Evolutionary conservation across 1,284 basidiomycete species (phyloP).

Genomic region (Meripilus lineatus): DNA sequence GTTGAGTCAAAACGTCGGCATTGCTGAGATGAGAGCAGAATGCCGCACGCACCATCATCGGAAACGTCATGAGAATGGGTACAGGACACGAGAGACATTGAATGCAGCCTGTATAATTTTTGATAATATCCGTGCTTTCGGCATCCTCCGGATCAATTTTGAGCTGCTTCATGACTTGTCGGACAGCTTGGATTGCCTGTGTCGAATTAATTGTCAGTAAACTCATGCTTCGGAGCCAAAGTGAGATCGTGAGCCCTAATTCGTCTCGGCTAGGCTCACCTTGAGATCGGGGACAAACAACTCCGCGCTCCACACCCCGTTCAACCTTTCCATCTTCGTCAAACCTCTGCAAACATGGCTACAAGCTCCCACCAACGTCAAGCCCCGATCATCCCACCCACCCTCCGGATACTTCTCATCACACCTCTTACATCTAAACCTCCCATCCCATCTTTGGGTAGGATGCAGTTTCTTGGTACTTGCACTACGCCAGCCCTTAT

Average conservation of each 20-base stretch:
- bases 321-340: constrained; percentile 24
- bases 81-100: constrained; percentile 49
- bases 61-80: constrained; percentile 44
- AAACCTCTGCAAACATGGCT: constrained; percentile 44
- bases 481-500: constrained; percentile 42
- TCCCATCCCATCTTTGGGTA: constrained; percentile 49
- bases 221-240: too few species aligned
- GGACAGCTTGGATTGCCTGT: constrained; percentile 41
- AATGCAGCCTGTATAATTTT: constrained; percentile 30
- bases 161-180: constrained; percentile 30
- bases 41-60: constrained; percentile 38
- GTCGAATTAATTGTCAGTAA: background rate
- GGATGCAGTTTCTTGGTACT: constrained; percentile 47
- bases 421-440: constrained; percentile 46
- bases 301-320: constrained; percentile 40
- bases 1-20: too few species aligned
- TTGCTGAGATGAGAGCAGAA: constrained; percentile 5
- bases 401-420: background rate
- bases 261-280: too few species aligned
- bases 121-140: constrained; percentile 20
- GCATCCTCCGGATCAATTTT: constrained; percentile 29
- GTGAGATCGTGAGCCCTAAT: too few species aligned
- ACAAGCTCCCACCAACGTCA: constrained; percentile 55
- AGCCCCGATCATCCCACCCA: constrained; percentile 31
- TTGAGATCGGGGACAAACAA: constrained; percentile 53